Evolutionary conservation across 164 flowering plant species (phyloP).

Genomic region (Brasenia schreberi): DNA sequence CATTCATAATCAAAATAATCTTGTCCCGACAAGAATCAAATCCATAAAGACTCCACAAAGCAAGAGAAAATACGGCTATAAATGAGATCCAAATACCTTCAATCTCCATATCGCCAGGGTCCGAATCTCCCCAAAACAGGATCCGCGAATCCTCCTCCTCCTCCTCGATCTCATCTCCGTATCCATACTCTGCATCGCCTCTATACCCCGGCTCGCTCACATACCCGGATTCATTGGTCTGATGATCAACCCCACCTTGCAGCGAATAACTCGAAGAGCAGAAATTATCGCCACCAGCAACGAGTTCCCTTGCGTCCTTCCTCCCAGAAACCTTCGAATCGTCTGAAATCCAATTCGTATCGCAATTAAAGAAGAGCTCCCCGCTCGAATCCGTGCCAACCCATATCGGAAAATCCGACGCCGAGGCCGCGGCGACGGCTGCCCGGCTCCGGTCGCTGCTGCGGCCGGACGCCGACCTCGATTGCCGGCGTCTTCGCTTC

Average conservation of each 20-base stretch:
- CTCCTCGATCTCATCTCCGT: slow-evolving; percentile 82
- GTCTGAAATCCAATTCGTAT: slow-evolving; percentile 73
- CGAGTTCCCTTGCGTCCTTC: slow-evolving; percentile 29
- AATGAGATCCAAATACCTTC: not conserved
- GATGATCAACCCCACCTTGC: slow-evolving; percentile 32
- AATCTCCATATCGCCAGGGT: slow-evolving; percentile 31
- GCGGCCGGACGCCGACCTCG: slow-evolving; percentile 75
- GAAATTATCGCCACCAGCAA: slow-evolving; percentile 29
- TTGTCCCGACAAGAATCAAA: not conserved
- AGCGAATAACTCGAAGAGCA: slow-evolving; percentile 31
- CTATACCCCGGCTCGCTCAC: slow-evolving; percentile 94
- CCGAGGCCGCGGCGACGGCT: slow-evolving; percentile 63
- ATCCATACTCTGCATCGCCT: slow-evolving; percentile 83
- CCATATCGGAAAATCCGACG: slow-evolving; percentile 71
- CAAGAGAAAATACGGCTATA: not conserved
- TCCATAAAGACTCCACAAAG: not conserved
- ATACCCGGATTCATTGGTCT: slow-evolving; percentile 75
- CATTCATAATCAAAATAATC: not conserved
- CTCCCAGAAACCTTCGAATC: slow-evolving; percentile 36
- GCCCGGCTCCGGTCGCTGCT: slow-evolving; percentile 79
- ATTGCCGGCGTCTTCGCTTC: slow-evolving; percentile 67
- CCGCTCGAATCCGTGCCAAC: slow-evolving; percentile 90
- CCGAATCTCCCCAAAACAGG: slow-evolving; percentile 42
- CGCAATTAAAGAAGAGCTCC: slow-evolving; percentile 63
- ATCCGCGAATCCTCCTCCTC: slow-evolving; percentile 59